A percentile compares a stretch with the other conserved stretches of the same genome.
These are phyloP conservation scores for Taphrina flavorubra DNA, from an alignment of 1,139 yeast species.

Conservation along the genomic window DNA sequence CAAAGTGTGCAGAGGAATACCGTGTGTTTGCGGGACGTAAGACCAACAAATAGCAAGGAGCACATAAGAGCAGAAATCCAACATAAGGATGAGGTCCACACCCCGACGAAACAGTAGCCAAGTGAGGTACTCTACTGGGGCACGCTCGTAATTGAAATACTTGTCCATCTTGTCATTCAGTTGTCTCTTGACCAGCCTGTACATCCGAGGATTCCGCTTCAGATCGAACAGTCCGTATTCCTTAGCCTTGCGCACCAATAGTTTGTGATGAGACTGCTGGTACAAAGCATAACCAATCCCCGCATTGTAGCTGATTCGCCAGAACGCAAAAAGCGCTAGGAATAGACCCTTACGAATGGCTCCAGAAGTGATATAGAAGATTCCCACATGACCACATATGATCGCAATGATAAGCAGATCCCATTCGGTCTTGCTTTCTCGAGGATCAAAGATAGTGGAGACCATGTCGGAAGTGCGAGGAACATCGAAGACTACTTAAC, in stretches of 20 bases:
- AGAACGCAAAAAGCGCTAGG: constrained; percentile 66
- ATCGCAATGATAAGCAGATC: constrained; percentile 66
- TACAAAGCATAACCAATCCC: constrained; percentile 78
- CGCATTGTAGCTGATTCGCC: constrained; percentile 78
- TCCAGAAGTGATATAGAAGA: constrained; percentile 55
- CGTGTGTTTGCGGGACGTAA: constrained; percentile 54
- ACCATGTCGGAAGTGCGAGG: constrained; percentile 90
- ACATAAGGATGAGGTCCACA: constrained; percentile 84
- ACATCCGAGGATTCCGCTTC: constrained; percentile 51
- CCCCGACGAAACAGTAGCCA: constrained; percentile 82
- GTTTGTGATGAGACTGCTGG: constrained; percentile 67
- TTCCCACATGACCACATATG: constrained; percentile 60
- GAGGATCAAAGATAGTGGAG: constrained; percentile 69
- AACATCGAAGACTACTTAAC: constrained; percentile 58
- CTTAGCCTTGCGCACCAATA: constrained; percentile 64
- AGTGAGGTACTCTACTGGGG: constrained; percentile 79
- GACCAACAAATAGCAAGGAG: constrained; percentile 69
- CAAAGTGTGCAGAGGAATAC: constrained; percentile 51
- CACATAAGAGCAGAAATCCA: constrained; percentile 79
- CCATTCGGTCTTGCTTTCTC: constrained; percentile 68
- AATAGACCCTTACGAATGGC: constrained; percentile 57
- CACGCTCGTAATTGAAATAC: constrained; percentile 58
- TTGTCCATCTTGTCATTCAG: constrained; percentile 67
- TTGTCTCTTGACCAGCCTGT: constrained; percentile 58
- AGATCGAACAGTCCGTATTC: constrained; percentile 58